Base-by-base conservation (phyloP, 495 filamentous ascomycete species). In the Apodospora peruviana region DNA sequence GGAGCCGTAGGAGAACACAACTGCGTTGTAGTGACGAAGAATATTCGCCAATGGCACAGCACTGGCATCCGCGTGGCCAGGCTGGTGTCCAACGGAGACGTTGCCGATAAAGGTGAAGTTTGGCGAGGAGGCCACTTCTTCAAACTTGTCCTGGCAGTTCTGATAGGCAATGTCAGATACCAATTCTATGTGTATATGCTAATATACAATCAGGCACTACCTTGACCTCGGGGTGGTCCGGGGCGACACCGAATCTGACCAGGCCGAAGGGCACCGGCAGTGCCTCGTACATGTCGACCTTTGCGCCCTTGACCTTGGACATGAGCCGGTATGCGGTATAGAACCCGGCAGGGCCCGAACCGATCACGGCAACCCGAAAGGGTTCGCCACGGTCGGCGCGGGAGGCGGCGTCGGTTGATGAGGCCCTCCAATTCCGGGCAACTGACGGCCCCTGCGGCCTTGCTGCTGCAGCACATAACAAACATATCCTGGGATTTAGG, bases 201-300 rank as follows among this genome's bases (percentile, higher is more conserved):
- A 32, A 18, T 11, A 42, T 42, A 2, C 21, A 10, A 18, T 18
- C 9, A 5, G 35, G 16, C 24, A 22, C 47, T 75, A 93, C 91
- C 82, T 98, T 98, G 36, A 97, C 93, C 71, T 97, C 91, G 12
- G 93, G 91, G 66, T 98, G 93, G 62, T 98, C 93, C 7, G 93
- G 93, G 10, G 93, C 94, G 42, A 98, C 93, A 12, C 93, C 93
- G 61, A 90, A 96, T 43, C 93, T 75, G 14, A 91, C 89, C 42
- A 98, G 75, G 2, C 93, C 93, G 64, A 87, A 98, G 5, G 93
- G 93, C 8, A 91, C 90, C 0, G 93, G 94, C 8, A 96, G 69
- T 19, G 86, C 82, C 67, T 98, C 93, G 64, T 95, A 98, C 94
- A 97, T 97, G 64, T 95, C 91, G 3, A 98, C 81, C 36, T 83